Evolutionary conservation across 1,139 yeast species (phyloP).

Genomic region (Candida tropicalis): DNA sequence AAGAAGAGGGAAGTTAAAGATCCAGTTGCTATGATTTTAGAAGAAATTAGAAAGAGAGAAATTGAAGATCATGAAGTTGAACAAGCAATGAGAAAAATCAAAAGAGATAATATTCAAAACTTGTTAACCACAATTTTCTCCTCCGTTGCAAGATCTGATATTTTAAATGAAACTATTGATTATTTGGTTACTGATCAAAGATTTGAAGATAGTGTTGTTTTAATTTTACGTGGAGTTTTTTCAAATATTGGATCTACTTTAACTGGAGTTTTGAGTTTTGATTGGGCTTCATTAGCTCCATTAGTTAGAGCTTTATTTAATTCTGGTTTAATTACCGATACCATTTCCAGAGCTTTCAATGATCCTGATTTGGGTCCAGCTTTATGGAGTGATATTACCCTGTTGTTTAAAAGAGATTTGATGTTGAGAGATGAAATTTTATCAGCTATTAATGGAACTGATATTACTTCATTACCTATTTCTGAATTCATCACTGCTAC

Average conservation of each 20-base stretch:
- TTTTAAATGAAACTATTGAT: conserved; percentile 29
- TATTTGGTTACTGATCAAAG: conserved; percentile 28
- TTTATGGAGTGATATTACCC: conserved; percentile 13
- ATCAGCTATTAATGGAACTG: background rate
- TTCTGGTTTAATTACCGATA: conserved; percentile 31
- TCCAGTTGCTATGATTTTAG: conserved; percentile 9
- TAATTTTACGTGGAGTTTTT: conserved; percentile 29
- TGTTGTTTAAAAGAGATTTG: conserved; percentile 12
- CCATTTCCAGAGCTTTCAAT: conserved; percentile 27
- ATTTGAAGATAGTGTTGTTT: conserved; percentile 32
- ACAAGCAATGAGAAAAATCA: conserved; percentile 17
- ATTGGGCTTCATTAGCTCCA: conserved; percentile 27
- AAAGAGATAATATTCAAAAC: conserved; percentile 38
- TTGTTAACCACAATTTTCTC: conserved; percentile 35
- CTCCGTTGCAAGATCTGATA: conserved; percentile 32
- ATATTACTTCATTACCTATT: background rate
- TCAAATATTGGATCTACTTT: conserved; percentile 21
- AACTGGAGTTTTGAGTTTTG: conserved; percentile 20
- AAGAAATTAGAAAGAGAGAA: conserved; percentile 14
- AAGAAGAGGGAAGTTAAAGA: conserved; percentile 9
- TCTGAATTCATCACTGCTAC: conserved; percentile 5
- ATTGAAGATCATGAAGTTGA: conserved; percentile 15
- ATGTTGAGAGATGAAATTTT: conserved; percentile 10
- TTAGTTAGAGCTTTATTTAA: conserved; percentile 24
- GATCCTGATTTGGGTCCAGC: conserved; percentile 31